Percentiles rank a stretch among this genome's conserved stretches.
phyloP scores from a whole-genome alignment of 257 asterid genomes.

The Ilex asprella region DNA sequence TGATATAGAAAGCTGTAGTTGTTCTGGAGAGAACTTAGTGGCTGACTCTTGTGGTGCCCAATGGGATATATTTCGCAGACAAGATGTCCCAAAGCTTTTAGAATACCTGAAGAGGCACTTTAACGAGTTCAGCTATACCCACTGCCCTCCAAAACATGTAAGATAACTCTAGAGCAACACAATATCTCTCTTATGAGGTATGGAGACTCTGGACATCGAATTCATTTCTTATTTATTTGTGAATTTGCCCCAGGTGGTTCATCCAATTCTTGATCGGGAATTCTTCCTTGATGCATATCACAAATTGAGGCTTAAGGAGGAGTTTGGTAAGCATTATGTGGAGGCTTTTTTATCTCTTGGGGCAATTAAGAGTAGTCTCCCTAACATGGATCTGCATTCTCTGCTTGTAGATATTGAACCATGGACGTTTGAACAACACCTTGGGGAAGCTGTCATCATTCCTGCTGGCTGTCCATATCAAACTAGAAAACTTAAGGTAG shows the following conservation, averaged over 20 bases:
- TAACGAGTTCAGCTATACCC: slow-evolving; percentile 47
- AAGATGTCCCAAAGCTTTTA: slow-evolving; percentile 82
- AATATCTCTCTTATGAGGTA: slow-evolving; percentile 1
- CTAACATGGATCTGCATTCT: slow-evolving; percentile 7
- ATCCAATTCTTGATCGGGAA: slow-evolving; percentile 83
- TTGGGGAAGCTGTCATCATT: slow-evolving; percentile 88
- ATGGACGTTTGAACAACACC: slow-evolving; percentile 77
- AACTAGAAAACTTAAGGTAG: slow-evolving; percentile 70
- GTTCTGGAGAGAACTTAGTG: slow-evolving; percentile 36
- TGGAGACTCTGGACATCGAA: slow-evolving; percentile 5
- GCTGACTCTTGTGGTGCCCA: slow-evolving; percentile 66
- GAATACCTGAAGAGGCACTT: slow-evolving; percentile 74
- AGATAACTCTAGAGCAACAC: slow-evolving; percentile 8
- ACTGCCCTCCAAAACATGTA: slow-evolving; percentile 53
- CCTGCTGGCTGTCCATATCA: slow-evolving; percentile 99
- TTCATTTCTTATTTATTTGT: not conserved
- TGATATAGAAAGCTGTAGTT: slow-evolving; percentile 39
- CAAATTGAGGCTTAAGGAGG: slow-evolving; percentile 87
- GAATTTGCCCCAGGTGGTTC: slow-evolving; percentile 48
- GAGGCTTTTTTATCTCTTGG: not conserved
- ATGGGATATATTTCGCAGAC: slow-evolving; percentile 83
- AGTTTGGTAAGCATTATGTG: slow-evolving; percentile 57
- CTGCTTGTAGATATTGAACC: slow-evolving; percentile 70
- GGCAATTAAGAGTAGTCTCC: too few species aligned
- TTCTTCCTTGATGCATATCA: slow-evolving; percentile 86